These are phyloP conservation scores for Fusarium guadeloupense DNA, from an alignment of 2,329 filamentous ascomycete species.

Conservation along the genomic window DNA sequence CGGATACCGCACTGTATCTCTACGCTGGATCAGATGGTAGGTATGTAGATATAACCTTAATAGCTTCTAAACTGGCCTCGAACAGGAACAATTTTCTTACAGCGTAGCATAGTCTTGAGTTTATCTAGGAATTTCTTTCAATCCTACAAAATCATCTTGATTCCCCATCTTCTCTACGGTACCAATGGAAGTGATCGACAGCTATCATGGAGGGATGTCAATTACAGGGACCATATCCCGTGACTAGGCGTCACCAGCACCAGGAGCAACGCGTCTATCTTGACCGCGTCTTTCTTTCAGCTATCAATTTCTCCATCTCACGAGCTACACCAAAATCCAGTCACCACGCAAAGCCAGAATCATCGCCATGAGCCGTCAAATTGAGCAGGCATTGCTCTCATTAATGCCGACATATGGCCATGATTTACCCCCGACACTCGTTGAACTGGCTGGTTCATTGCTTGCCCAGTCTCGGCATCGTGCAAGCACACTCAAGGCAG, in stretches of 20 bases:
- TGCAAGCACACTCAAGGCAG: constrained; percentile 79
- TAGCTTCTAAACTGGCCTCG: not conserved
- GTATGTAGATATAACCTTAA: constrained; percentile 11
- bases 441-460: constrained; percentile 76
- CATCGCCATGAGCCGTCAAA: constrained; percentile 72
- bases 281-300: constrained; percentile 16
- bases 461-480: constrained; percentile 82
- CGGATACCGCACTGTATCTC: not conserved
- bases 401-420: constrained; percentile 78
- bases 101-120: not conserved
- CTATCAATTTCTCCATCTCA: not conserved
- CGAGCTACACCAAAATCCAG: not conserved
- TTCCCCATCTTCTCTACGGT: constrained; percentile 8
- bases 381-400: constrained; percentile 77
- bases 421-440: constrained; percentile 72
- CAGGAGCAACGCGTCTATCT: constrained; percentile 17
- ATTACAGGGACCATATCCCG: constrained; percentile 16
- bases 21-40: constrained; percentile 5
- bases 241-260: constrained; percentile 29
- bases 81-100: not conserved
- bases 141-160: constrained; percentile 3
- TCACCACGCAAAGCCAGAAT: not conserved
- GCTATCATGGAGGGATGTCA: not conserved
- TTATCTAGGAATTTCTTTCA: not conserved
- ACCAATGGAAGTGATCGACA: constrained; percentile 14